Base-by-base conservation (phyloP, 1,139 yeast species). In the Suhomyces panamericanus region DNA sequence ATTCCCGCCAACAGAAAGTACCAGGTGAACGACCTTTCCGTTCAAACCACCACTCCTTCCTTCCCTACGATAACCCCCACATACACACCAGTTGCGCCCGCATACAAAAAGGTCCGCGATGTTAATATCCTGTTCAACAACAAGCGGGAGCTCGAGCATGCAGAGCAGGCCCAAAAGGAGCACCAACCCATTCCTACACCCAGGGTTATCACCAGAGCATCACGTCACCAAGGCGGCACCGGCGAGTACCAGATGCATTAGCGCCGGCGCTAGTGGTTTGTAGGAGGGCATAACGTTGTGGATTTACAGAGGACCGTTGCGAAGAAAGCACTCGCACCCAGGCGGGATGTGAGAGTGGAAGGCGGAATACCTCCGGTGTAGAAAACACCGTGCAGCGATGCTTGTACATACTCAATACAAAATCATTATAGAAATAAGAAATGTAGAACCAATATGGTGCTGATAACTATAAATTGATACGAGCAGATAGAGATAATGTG, bases 1-100 rank as follows among this genome's bases (percentile, higher is more conserved):
- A 51, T 64, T 12, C 67, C 67, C 6, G 67, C 67, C 17, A 54
- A 63, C 41, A 41, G 54, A 15, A 55, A 52, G 31, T 53, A 62
- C 33, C 57, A 53, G 41, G 62, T 20, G 8, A 20, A 20, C 24
- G 24, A 20, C 24, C 24, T 63, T 1, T 37, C 47, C 12, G 39
- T 49, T 11, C 30, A 45, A 13, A 27, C 46, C 22, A 27, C 49
- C 24, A 47, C 54, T 6, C 44, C 50, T n/a, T 41, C 55, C 6
- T 58, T 58, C 38, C 49, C 60, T 32, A 53, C 59, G 22, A 45
- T 56, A 29, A 35, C 45, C n/a, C 60, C 63, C 10, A 50, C 62
- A 28, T 57, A 55, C 47, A 53, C 58, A 4, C 63, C 62, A 10
- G 40, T 49, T 8, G 49, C 49, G 6, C 51, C 54, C 1, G 38